Conservation (phyloP, 495 filamentous ascomycete species). For the Aspergillus sclerotioniger region DNA sequence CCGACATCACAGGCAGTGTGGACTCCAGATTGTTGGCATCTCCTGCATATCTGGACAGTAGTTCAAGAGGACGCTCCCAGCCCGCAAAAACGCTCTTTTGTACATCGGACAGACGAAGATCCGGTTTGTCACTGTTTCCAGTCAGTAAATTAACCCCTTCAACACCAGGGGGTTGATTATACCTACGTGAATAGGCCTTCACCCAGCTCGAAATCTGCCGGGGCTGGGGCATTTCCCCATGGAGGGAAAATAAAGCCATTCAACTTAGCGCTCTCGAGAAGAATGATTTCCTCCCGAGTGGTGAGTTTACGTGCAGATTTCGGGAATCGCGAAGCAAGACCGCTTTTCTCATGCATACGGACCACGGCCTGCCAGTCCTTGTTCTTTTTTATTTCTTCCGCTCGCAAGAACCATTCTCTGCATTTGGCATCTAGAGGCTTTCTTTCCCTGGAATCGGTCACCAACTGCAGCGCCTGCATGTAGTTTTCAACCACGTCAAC, state of each 20-base stretch:
- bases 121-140: constrained; percentile 59
- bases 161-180: background rate
- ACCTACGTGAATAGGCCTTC: constrained; percentile 51
- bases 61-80: constrained; percentile 76
- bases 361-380: constrained; percentile 34
- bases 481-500: constrained; percentile 74
- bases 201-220: constrained; percentile 49
- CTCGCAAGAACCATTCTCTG: constrained; percentile 61
- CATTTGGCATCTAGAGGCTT: constrained; percentile 60
- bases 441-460: constrained; percentile 53
- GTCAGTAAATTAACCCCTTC: constrained; percentile 23
- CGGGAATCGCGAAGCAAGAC: constrained; percentile 27
- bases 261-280: constrained; percentile 73
- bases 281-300: constrained; percentile 72
- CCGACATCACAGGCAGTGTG: constrained; percentile 51
- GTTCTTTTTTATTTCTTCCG: constrained; percentile 67
- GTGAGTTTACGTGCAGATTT: constrained; percentile 60
- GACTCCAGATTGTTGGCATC: constrained; percentile 1
- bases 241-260: constrained; percentile 80
- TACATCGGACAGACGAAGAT: constrained; percentile 65
- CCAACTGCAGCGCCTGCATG: constrained; percentile 65
- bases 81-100: constrained; percentile 71
- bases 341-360: constrained; percentile 18
- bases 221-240: constrained; percentile 63
- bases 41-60: constrained; percentile 24